These are phyloP conservation scores for Candida dajiaensis DNA, from an alignment of 805 yeast genomes.

Conservation along the genomic window DNA sequence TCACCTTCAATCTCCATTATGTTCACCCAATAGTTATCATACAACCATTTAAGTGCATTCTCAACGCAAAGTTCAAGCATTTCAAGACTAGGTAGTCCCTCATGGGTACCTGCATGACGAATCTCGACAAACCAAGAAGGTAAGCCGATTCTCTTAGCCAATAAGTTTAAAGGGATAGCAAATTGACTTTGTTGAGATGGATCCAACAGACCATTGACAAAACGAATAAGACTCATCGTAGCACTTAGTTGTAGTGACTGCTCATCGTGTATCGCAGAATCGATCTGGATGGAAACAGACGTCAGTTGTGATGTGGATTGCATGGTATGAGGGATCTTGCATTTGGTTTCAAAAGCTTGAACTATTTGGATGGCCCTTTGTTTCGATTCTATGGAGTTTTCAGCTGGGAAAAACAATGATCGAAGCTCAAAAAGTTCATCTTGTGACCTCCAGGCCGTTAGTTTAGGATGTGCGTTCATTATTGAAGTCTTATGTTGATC, in stretches of 20 bases:
- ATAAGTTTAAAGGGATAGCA: slow-evolving; percentile 71
- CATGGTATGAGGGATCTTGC: slow-evolving; percentile 15
- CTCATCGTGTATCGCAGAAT: neutral
- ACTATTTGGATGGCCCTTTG: slow-evolving; percentile 11
- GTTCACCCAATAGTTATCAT: slow-evolving; percentile 63
- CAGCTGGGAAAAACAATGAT: slow-evolving; percentile 6
- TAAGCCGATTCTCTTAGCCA: slow-evolving; percentile 63
- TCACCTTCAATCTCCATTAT: slow-evolving; percentile 8
- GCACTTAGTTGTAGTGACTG: slow-evolving; percentile 5
- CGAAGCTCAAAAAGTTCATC: slow-evolving; percentile 14
- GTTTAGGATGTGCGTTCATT: neutral
- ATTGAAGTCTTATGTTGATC: neutral
- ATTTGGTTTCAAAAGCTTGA: slow-evolving; percentile 12
- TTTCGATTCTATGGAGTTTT: neutral
- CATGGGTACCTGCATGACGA: slow-evolving; percentile 90
- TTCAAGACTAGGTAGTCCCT: slow-evolving; percentile 64
- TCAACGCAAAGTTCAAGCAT: slow-evolving; percentile 55
- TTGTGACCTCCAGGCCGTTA: slow-evolving; percentile 1
- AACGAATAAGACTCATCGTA: slow-evolving; percentile 68
- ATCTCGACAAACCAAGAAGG: slow-evolving; percentile 85
- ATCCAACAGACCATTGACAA: slow-evolving; percentile 89
- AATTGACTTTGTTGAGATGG: slow-evolving; percentile 73
- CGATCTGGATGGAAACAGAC: slow-evolving; percentile 3
- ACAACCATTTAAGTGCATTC: slow-evolving; percentile 72
- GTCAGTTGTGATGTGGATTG: slow-evolving; percentile 14